A percentile compares a stretch with the other conserved stretches of the same genome.
These are phyloP conservation scores for Fonsecaea nubica DNA, from an alignment of 2,329 filamentous ascomycete species.

Conservation along the genomic window DNA sequence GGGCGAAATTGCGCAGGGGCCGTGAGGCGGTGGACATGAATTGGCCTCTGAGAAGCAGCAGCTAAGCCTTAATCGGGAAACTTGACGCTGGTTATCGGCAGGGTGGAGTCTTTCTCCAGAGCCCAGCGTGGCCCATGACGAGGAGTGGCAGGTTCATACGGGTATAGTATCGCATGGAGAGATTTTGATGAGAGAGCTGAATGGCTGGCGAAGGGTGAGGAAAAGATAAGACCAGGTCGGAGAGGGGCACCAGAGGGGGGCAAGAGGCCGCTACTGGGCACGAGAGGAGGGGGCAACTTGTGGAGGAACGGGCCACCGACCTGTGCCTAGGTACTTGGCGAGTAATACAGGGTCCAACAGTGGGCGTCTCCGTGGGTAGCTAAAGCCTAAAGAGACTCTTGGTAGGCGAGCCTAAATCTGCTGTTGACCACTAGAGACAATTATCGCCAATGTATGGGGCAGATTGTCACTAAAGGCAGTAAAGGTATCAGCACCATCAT, in stretches of 20 bases:
- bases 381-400: background rate
- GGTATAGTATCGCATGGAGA: background rate
- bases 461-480: background rate
- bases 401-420: constrained; percentile 10
- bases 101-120: constrained; percentile 21
- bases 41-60: background rate
- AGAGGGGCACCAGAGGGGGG: constrained; percentile 9
- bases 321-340: background rate
- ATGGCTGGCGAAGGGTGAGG: constrained; percentile 30
- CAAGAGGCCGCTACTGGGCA: background rate
- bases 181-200: constrained; percentile 19
- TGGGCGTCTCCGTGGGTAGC: background rate
- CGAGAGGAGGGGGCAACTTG: constrained; percentile 2
- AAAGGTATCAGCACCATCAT: too few relatives aligned
- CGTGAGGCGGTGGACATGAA: constrained; percentile 7
- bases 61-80: constrained; percentile 28
- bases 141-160: background rate
- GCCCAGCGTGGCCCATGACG: constrained; percentile 10
- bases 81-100: constrained; percentile 31
- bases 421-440: constrained; percentile 15
- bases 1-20: constrained; percentile 9
- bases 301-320: background rate
- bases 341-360: background rate
- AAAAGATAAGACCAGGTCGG: constrained; percentile 32
- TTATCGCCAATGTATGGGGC: constrained; percentile 13